phyloP scores from a whole-genome alignment of 1,284 basidiomycete genomes.

The Ceratobasidium sp. region DNA sequence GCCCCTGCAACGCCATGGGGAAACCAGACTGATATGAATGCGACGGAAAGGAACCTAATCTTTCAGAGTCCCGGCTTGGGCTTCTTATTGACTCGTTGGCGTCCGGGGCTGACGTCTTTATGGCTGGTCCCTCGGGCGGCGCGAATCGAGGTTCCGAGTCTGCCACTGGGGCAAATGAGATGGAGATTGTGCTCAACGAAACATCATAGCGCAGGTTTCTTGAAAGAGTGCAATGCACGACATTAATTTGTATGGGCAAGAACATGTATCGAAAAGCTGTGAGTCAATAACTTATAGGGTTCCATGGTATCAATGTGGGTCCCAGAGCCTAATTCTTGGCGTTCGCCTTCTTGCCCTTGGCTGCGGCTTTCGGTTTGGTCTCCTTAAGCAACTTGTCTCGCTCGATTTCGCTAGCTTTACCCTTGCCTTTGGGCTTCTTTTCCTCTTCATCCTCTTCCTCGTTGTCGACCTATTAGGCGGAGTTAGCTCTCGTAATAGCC shows the following conservation, averaged over 20 bases:
- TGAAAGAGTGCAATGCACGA: slow-evolving; percentile 4
- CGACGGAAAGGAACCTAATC: slow-evolving; percentile 70
- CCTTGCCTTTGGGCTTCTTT: slow-evolving; percentile 55
- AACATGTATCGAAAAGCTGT: slow-evolving; percentile 30
- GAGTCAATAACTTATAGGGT: slow-evolving; percentile 22
- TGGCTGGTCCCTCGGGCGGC: slow-evolving; percentile 54
- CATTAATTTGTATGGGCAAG: slow-evolving; percentile 37
- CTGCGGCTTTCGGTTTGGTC: slow-evolving; percentile 56
- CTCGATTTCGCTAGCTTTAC: slow-evolving; percentile 57
- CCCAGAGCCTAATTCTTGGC: slow-evolving; percentile 45
- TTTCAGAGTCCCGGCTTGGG: slow-evolving; percentile 70
- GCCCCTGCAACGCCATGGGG: not conserved
- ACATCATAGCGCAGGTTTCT: not conserved
- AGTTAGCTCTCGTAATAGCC: slow-evolving; percentile 49
- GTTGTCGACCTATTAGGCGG: slow-evolving; percentile 56
- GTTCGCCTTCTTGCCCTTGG: slow-evolving; percentile 50
- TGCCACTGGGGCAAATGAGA: slow-evolving; percentile 59
- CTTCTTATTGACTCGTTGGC: slow-evolving; percentile 81
- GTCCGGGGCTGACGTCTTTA: slow-evolving; percentile 76
- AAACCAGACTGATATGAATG: slow-evolving; percentile 10
- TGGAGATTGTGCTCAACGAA: slow-evolving; percentile 61
- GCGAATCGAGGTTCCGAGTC: slow-evolving; percentile 49
- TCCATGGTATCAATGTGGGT: not conserved
- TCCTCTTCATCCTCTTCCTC: slow-evolving; percentile 60
- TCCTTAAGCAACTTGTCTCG: slow-evolving; percentile 68